Evolutionary conservation across 1,284 basidiomycete genomes (phyloP), one percentile per base, ranked within the genome.

Genomic region (Takashimella tepidaria): DNA sequence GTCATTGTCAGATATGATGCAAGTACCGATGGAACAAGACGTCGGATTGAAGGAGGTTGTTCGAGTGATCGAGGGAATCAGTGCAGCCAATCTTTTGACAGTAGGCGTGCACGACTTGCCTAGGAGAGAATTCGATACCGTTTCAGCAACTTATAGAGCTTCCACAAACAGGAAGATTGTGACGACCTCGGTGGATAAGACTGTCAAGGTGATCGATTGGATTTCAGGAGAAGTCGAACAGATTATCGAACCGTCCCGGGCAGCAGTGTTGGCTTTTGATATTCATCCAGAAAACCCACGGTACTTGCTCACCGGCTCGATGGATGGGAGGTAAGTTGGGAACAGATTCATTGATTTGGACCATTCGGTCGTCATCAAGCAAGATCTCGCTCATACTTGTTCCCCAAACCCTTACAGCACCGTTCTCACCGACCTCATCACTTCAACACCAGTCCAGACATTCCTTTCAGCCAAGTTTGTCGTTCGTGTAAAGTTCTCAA

Each of bases 101-200:
- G 68, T 73, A 0, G 46, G 53, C 6, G 64, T 59, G 1, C 54
- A 47, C 3, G 46, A 47, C 0, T 41, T 75, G 5, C 70, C 72
- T 3, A 58, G 56, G 23, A 55, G 74, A 41, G 24, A 27, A 1
- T 76, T 77, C 50, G 68, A 75, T 41, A 72, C 72, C 4, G 41
- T 57, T 0, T 58, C 59, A 0, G 75, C 74, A 3, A 67, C 67
- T 21, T 75, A 76, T 31, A 52, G 46, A 3, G 56, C 64, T 2
- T 21, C 26, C 1, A 63, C 55, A 13, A 51, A 45, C 1, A 37
- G 45, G 10, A 61, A 63, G 19, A 77, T 96, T 41, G 86, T 93
- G 68, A 86, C 86, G 20, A 86, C 88, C 37, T 85, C 87, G 0
- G 89, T 90, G 2, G 92, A 96, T 79, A 86, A 88, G 72, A 84